Evolutionary conservation across 208 protist species (phyloP), one percentile per base, ranked within the genome.

Genomic region (Phytomonas sp.): DNA sequence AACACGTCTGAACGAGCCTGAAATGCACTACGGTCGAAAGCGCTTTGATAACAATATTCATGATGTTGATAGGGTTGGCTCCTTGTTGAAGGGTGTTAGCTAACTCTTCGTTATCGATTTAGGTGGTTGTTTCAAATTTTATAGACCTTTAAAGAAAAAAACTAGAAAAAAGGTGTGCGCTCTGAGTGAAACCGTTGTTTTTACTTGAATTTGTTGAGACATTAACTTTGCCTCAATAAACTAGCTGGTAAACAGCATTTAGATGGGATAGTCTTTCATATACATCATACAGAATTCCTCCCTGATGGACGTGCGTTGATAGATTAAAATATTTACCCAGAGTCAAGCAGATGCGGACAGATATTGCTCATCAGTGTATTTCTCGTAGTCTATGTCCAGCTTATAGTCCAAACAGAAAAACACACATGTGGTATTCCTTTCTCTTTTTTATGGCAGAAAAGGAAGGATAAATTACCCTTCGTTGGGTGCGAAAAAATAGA

Each of bases 11-110:
- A 36, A 62, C 4, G 71, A 78, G 29, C 67, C 61, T 13, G 65
- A 64, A 1, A 23, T 63, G 36, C 76, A 72, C 23, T 85, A 77
- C 69, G 80, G 83, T 37, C 80, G 82, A 32, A 87, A 83, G 43
- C 74, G 81, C 20, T 80, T 80, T 68, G 76, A 72, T 34, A 62
- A 36, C n/a, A 68, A 77, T 28, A 30, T 75, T 62, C 53, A 72
- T 60, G 37, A 75, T 33, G 70, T 68, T 32, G 77, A 85, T 56
- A 71, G 70, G 53, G 73, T 85, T n/a, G 77, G 75, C 8, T 31
- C 26, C 32, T 69, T 85, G 0, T 37, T 85, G 7, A 73, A 76
- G 60, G 33, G 60, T 4, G 40, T 32, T 40, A 43, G 46, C 6
- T 70, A 56, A 56, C 46, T 1, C 46, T 26, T 2, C 26, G 8